Base-by-base conservation (phyloP, 495 filamentous ascomycete species). In the Acidomyces sp. region DNA sequence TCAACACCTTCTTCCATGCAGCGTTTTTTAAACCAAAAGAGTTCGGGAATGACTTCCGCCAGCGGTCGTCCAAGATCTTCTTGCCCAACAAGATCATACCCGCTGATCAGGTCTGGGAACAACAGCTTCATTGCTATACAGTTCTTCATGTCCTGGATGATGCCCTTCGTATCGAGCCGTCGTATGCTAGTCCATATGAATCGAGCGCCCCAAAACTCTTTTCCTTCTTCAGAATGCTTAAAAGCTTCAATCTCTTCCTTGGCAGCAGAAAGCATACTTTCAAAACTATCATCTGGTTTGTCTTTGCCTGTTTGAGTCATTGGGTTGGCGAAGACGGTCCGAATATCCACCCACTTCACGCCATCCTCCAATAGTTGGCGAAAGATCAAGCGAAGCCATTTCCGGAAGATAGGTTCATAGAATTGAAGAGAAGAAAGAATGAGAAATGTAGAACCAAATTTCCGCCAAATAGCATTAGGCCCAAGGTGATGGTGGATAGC, bases 21-120 rank as follows among this genome's bases (percentile, higher is more conserved):
- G 37, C 73, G 71, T 53, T 88, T 88, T 25, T 75, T 75, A 66
- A 96, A 95, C 83, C 83, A 94, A 52, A 95, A 85, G 0, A 96
- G 61, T 38, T 92, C 71, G 0, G 87, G 85, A 0, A 85, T 69
- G 2, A 92, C 63, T 49, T 87, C 80, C 20, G 68, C 69, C 6
- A 94, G 73, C 1, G 85, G 66, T 27, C 82, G 68, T 4, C 86
- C 85, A 4, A 63, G 51, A 48, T 88, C 78, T 64, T 94, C 90
- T 59, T 85, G 80, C 1, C 83, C 86, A 7, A 92, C 85, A 11
- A 93, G 54, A 59, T 95, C 90, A 61, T 80, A 94, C 13, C 90
- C 90, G 19, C 79, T 77, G 45, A 97, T 74, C 1, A 87, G 63
- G 24, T 82, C 65, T 1, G 88, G 86, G 51, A 78, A 86, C n/a